Conservation (phyloP, 2,329 filamentous ascomycete genomes). For the Botrytis paeoniae region DNA sequence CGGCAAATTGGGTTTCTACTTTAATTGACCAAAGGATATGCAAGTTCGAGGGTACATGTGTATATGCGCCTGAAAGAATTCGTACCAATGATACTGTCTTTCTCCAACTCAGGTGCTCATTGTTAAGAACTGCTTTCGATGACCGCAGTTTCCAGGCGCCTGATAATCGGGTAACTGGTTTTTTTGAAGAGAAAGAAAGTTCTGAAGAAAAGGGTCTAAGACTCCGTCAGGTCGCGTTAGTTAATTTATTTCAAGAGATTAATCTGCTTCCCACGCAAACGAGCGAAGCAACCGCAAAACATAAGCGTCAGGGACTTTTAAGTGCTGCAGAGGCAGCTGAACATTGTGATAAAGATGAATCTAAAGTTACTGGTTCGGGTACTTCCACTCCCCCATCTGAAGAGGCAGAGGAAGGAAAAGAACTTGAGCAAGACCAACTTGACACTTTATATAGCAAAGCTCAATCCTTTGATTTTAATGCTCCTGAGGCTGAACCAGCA, state of each 20-base stretch:
- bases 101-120: slow-evolving; percentile 75
- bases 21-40: slow-evolving; percentile 89
- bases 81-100: slow-evolving; percentile 94
- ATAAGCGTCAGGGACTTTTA: slow-evolving; percentile 79
- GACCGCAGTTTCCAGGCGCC: slow-evolving; percentile 58
- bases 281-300: slow-evolving; percentile 72
- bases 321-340: slow-evolving; percentile 87
- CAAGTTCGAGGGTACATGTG: slow-evolving; percentile 80
- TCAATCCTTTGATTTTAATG: slow-evolving; percentile 93
- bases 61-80: slow-evolving; percentile 81
- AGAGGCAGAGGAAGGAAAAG: slow-evolving; percentile 75
- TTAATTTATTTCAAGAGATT: slow-evolving; percentile 86
- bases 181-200: slow-evolving; percentile 85
- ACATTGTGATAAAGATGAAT: slow-evolving; percentile 59
- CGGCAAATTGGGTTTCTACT: slow-evolving; percentile 86
- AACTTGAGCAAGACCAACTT: slow-evolving; percentile 92
- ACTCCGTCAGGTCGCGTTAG: slow-evolving; percentile 79
- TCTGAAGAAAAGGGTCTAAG: slow-evolving; percentile 79
- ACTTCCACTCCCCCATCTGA: slow-evolving; percentile 51
- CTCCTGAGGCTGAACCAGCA: slow-evolving; percentile 80
- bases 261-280: slow-evolving; percentile 71
- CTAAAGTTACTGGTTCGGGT: slow-evolving; percentile 37
- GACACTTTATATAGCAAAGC: slow-evolving; percentile 93
- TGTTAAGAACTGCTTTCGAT: slow-evolving; percentile 73
- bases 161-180: slow-evolving; percentile 66